Evolutionary conservation across 2,329 filamentous ascomycete species (phyloP).

Genomic region (Aspergillus sergii): DNA sequence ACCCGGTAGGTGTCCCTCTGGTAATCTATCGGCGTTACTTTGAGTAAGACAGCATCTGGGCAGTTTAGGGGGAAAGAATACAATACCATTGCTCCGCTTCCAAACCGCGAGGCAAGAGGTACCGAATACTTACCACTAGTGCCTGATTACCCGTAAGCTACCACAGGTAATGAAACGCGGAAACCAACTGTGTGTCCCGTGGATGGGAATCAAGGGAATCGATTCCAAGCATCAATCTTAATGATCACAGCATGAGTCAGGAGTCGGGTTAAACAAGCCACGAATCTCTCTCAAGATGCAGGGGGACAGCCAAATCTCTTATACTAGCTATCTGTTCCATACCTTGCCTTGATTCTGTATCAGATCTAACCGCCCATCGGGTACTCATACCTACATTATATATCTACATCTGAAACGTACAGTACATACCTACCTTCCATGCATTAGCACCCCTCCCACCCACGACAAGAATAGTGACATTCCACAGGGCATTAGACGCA

Average conservation of each 20-base stretch:
- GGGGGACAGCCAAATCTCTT: background rate
- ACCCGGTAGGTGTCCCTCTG: background rate
- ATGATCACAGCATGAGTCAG: background rate
- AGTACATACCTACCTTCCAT: background rate
- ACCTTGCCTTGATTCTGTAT: background rate
- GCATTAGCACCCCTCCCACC: background rate
- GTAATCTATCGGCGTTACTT: background rate
- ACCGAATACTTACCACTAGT: background rate
- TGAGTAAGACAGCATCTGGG: background rate
- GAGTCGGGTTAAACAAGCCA: background rate
- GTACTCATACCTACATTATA: background rate
- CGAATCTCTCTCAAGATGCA: background rate
- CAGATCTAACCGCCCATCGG: background rate
- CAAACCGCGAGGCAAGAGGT: background rate
- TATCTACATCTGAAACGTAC: background rate
- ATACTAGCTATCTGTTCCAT: background rate
- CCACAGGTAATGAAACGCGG: background rate
- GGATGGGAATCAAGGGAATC: constrained; percentile 1
- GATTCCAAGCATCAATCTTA: background rate
- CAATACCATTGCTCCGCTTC: background rate
- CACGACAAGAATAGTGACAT: constrained; percentile 1
- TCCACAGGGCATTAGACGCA: background rate
- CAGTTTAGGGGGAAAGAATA: background rate
- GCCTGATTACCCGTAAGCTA: background rate
- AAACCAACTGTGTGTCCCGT: background rate